Conservation (phyloP, 371 early-diverging fungal genomes). For the Rhizopus delemar region DNA sequence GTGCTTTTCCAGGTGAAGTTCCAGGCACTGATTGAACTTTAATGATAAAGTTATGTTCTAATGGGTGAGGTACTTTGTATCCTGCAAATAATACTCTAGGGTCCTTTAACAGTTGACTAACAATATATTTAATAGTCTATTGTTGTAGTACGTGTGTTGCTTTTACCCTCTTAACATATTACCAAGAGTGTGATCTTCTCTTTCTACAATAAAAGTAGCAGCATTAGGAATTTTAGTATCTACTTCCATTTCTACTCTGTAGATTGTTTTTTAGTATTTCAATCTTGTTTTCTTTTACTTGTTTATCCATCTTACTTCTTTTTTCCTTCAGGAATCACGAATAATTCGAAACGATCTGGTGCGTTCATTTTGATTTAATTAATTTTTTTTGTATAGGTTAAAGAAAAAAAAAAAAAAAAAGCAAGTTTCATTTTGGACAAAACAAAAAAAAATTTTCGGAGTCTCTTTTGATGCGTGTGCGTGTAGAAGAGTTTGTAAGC, state of each 20-base stretch:
- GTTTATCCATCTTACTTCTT: slow-evolving; percentile 64
- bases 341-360: slow-evolving; percentile 88
- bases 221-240: slow-evolving; percentile 95
- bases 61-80: slow-evolving; percentile 97
- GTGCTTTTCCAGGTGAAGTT: slow-evolving; percentile 80
- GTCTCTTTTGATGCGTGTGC: too few relatives aligned
- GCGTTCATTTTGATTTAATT: slow-evolving; percentile 71
- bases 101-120: slow-evolving; percentile 87
- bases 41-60: slow-evolving; percentile 88
- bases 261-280: background rate
- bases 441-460: too few relatives aligned
- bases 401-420: too few relatives aligned
- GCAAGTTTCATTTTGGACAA: too few relatives aligned
- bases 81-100: slow-evolving; percentile 95
- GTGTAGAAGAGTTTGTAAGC: too few relatives aligned
- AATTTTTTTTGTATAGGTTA: too few relatives aligned
- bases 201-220: slow-evolving; percentile 87
- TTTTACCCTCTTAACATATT: slow-evolving; percentile 89
- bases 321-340: slow-evolving; percentile 87
- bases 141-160: background rate
- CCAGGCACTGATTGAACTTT: slow-evolving; percentile 91
- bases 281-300: background rate
- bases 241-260: slow-evolving; percentile 77
- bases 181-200: slow-evolving; percentile 97
- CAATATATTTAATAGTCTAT: background rate